These are phyloP conservation scores for Saksenaea vasiformis DNA, from an alignment of 371 early-diverging fungal species.

Conservation along the genomic window DNA sequence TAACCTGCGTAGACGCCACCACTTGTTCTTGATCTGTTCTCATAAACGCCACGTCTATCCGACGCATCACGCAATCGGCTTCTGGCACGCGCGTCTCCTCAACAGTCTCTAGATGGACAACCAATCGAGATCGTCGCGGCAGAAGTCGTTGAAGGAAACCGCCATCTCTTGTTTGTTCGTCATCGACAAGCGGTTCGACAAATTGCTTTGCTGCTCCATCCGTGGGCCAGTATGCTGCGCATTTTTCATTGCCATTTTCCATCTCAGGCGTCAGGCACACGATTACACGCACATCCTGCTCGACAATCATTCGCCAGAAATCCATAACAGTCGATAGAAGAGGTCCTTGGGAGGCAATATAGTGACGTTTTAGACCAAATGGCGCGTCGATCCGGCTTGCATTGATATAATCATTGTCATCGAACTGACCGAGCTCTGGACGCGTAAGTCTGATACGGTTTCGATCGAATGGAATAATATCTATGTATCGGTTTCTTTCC, in stretches of 20 bases:
- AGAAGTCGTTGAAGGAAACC: background rate
- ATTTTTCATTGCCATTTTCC: constrained; percentile 71
- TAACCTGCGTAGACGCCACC: constrained; percentile 33
- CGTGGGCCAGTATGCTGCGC: constrained; percentile 79
- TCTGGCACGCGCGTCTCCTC: constrained; percentile 17
- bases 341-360: constrained; percentile 94
- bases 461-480: constrained; percentile 62
- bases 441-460: constrained; percentile 48
- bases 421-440: constrained; percentile 14
- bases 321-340: constrained; percentile 72
- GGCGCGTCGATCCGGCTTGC: constrained; percentile 64
- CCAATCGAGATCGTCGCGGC: background rate
- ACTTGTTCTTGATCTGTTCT: constrained; percentile 3
- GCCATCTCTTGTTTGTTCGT: constrained; percentile 3
- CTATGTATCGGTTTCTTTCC: constrained; percentile 46
- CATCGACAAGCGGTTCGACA: background rate
- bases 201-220: constrained; percentile 15
- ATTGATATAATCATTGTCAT: constrained; percentile 78
- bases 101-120: constrained; percentile 6
- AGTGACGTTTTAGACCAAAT: constrained; percentile 39
- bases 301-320: constrained; percentile 92
- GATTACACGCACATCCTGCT: constrained; percentile 71
- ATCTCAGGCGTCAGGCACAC: constrained; percentile 86
- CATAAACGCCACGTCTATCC: constrained; percentile 12
- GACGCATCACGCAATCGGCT: constrained; percentile 15